These are phyloP conservation scores for Tuber microsphaerosporum DNA, from an alignment of 495 filamentous ascomycete genomes.

Conservation along the genomic window DNA sequence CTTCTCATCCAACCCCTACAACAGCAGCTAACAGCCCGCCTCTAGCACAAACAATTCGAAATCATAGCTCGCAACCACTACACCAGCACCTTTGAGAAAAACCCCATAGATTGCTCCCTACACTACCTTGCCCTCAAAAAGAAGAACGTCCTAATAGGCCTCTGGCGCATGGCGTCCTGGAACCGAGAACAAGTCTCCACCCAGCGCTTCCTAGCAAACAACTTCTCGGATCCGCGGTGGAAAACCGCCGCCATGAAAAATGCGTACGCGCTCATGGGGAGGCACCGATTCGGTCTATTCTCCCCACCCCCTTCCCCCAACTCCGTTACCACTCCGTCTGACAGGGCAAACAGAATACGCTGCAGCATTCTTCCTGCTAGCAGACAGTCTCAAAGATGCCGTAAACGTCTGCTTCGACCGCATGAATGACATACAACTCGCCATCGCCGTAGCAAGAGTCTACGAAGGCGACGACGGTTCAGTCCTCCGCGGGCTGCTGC, in stretches of 20 bases:
- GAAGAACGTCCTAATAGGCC: constrained; percentile 81
- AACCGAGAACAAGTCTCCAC: constrained; percentile 77
- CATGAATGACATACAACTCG: constrained; percentile 79
- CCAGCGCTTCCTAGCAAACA: constrained; percentile 66
- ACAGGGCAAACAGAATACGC: constrained; percentile 64
- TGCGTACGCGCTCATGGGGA: constrained; percentile 91
- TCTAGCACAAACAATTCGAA: constrained; percentile 70
- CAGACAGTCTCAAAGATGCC: constrained; percentile 75
- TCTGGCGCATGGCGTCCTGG: constrained; percentile 95
- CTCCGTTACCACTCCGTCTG: constrained; percentile 14
- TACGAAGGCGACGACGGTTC: constrained; percentile 81
- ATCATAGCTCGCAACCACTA: constrained; percentile 87
- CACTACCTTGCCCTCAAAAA: constrained; percentile 87
- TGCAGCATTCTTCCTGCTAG: constrained; percentile 90
- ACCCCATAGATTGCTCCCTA: constrained; percentile 87
- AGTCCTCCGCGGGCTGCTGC: constrained; percentile 63
- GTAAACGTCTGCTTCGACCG: constrained; percentile 77
- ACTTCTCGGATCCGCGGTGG: constrained; percentile 82
- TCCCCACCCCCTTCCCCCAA: not conserved
- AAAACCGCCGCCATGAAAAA: constrained; percentile 90
- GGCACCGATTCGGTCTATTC: constrained; percentile 69
- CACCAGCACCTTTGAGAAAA: constrained; percentile 75
- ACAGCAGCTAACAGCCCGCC: constrained; percentile 15
- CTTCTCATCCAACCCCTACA: not conserved
- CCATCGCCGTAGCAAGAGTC: constrained; percentile 78